These are phyloP conservation scores for Fraxinus americana DNA, from an alignment of 257 asterid genomes.

Conservation along the genomic window DNA sequence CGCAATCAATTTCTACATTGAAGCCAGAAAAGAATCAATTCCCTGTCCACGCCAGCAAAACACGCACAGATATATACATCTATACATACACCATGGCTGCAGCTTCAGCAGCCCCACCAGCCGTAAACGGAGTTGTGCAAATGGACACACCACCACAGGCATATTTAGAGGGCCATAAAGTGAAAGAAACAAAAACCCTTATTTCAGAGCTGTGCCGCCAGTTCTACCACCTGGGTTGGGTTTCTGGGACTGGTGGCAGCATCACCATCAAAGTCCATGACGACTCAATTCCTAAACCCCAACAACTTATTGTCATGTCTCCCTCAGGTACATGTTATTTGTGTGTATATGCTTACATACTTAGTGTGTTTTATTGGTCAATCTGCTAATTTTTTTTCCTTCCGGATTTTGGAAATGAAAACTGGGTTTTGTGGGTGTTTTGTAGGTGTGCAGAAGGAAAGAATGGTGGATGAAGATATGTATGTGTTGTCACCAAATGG, in stretches of 20 bases:
- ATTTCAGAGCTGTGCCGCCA: conserved; percentile 93
- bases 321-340: conserved; percentile 68
- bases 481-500: conserved; percentile 82
- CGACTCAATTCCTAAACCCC: conserved; percentile 75
- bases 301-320: conserved; percentile 89
- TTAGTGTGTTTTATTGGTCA: background rate
- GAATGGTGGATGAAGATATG: conserved; percentile 96
- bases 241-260: conserved; percentile 99
- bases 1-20: background rate
- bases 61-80: conserved; percentile 4
- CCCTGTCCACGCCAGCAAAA: conserved; percentile 16
- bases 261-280: conserved; percentile 91
- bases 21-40: background rate
- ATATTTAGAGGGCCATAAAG: conserved; percentile 62
- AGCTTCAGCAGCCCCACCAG: conserved; percentile 52
- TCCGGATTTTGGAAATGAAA: conserved; percentile 15
- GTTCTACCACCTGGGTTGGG: conserved; percentile 91
- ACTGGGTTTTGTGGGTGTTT: conserved; percentile 23
- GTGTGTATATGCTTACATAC: background rate
- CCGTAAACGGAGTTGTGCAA: conserved; percentile 57
- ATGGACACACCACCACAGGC: conserved; percentile 66
- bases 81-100: conserved; percentile 45
- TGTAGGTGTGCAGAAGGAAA: conserved; percentile 97
- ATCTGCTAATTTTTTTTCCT: too few relatives aligned
- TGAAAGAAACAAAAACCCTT: conserved; percentile 66